These are phyloP conservation scores for Boeremia lycopersici DNA, from an alignment of 2,329 filamentous ascomycete species.

Conservation along the genomic window DNA sequence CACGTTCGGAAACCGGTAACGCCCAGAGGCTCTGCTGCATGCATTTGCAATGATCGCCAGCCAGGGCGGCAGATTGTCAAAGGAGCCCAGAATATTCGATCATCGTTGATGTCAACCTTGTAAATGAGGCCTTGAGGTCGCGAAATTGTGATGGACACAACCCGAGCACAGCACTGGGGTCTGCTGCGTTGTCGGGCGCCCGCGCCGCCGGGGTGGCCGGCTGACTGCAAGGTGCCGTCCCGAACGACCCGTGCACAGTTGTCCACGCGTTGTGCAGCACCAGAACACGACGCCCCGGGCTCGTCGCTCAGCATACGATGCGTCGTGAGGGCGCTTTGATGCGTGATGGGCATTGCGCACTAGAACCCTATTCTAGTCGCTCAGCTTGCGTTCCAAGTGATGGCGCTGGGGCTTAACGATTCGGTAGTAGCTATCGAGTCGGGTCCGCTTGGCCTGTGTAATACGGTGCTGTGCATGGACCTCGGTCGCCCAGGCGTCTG, in stretches of 20 bases:
- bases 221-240: background rate
- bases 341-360: background rate
- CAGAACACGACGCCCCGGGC: background rate
- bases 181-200: background rate
- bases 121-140: background rate
- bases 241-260: conserved; percentile 2
- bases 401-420: conserved; percentile 6
- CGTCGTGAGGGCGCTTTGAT: background rate
- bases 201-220: background rate
- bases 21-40: conserved; percentile 1
- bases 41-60: background rate
- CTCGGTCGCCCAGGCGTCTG: conserved; percentile 7
- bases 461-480: conserved; percentile 9
- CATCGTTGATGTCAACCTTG: background rate
- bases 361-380: background rate
- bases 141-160: conserved; percentile 14
- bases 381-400: conserved; percentile 3
- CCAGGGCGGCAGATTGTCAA: background rate
- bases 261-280: conserved; percentile 5
- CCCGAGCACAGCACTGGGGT: background rate
- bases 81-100: conserved; percentile 3
- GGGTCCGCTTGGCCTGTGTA: conserved; percentile 3
- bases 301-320: background rate
- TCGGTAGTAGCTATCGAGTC: conserved; percentile 13
- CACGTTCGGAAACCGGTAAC: background rate